These are phyloP conservation scores for Theobroma cacao DNA, from an alignment of 345 rosid species.

Conservation along the genomic window DNA sequence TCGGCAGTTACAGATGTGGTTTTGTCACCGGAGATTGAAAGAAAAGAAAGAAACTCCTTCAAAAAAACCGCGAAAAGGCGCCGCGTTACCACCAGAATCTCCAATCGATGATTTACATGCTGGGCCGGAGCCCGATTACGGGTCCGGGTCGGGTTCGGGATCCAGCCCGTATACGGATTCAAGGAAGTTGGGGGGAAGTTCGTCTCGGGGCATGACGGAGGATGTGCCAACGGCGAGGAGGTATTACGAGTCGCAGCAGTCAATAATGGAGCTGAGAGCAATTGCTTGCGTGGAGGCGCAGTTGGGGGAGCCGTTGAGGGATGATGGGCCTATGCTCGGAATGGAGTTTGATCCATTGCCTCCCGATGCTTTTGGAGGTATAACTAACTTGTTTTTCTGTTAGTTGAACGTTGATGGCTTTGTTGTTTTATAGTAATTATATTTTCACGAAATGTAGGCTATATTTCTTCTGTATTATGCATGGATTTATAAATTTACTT, in stretches of 20 bases:
- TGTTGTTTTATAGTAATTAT: not conserved
- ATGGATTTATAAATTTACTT: not conserved
- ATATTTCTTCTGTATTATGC: not conserved
- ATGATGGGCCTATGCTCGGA: constrained; percentile 95
- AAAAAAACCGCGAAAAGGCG: constrained; percentile 46
- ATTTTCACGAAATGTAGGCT: not conserved
- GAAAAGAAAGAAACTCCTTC: constrained; percentile 69
- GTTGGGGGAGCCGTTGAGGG: constrained; percentile 92
- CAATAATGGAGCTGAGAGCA: constrained; percentile 81
- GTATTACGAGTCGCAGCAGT: constrained; percentile 62
- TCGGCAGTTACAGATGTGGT: constrained; percentile 99
- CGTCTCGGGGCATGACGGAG: constrained; percentile 44
- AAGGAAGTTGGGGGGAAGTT: constrained; percentile 42
- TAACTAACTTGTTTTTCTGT: not conserved
- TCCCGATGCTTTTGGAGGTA: constrained; percentile 98
- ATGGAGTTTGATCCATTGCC: constrained; percentile 98
- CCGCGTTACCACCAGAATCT: constrained; percentile 35
- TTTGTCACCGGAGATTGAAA: constrained; percentile 95
- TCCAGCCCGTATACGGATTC: constrained; percentile 68
- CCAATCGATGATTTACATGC: constrained; percentile 42
- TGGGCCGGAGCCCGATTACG: constrained; percentile 52
- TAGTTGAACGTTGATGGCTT: not conserved
- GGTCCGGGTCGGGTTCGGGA: constrained; percentile 65
- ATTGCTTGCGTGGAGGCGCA: constrained; percentile 92
- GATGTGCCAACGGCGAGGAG: constrained; percentile 45